phyloP scores from a whole-genome alignment of 352 stramenopile genomes.

The Thalassiosira exigua region DNA sequence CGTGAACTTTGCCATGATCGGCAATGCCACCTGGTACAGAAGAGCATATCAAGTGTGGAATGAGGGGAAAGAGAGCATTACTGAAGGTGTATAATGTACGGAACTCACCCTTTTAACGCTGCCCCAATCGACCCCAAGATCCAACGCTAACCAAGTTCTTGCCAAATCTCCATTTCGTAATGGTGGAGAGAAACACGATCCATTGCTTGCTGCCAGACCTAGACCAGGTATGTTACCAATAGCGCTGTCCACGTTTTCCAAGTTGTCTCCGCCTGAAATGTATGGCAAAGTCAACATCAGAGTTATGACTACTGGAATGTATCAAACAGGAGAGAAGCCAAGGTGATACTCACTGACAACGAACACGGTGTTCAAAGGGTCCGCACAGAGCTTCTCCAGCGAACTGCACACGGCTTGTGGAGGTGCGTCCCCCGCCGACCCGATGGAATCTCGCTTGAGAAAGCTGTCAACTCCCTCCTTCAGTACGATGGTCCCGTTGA shows the following conservation, averaged over 20 bases:
- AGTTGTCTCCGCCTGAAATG: slow-evolving; percentile 84
- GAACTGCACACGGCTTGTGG: slow-evolving; percentile 89
- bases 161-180: slow-evolving; percentile 7
- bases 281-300: neutral
- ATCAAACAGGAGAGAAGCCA: neutral
- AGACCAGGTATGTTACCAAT: slow-evolving; percentile 90
- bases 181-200: slow-evolving; percentile 90
- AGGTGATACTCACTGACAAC: too few species aligned
- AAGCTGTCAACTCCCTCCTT: slow-evolving; percentile 91
- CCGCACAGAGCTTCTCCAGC: slow-evolving; percentile 88
- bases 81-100: neutral
- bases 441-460: slow-evolving; percentile 94
- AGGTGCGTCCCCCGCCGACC: slow-evolving; percentile 91
- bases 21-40: slow-evolving; percentile 30
- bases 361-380: slow-evolving; percentile 96
- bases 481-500: slow-evolving; percentile 96
- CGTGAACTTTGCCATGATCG: slow-evolving; percentile 91
- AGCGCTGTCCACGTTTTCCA: slow-evolving; percentile 87
- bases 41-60: neutral
- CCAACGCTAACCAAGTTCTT: slow-evolving; percentile 60
- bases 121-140: slow-evolving; percentile 87
- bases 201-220: slow-evolving; percentile 91
- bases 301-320: neutral
- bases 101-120: slow-evolving; percentile 84
- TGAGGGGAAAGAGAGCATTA: neutral